Evolutionary conservation across 345 rosid genomes (phyloP).

Genomic region (Eutrema yunnanense): DNA sequence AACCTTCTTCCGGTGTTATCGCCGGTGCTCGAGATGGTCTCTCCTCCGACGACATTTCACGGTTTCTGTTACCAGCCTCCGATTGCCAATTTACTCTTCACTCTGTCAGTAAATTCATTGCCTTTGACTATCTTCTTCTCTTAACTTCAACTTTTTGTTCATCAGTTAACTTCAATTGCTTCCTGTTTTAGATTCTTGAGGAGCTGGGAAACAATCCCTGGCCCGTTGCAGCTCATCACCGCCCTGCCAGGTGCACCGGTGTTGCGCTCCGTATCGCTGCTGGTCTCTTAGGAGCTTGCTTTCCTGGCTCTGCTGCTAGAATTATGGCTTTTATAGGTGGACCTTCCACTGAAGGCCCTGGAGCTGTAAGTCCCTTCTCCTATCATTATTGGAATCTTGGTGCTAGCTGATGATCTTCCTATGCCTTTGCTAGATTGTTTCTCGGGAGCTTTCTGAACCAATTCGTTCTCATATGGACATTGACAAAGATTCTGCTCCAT

Average conservation of each 20-base stretch:
- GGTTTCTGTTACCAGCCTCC: conserved; percentile 82
- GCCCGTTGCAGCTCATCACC: conserved; percentile 65
- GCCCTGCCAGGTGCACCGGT: conserved; percentile 81
- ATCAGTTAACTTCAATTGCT: background rate
- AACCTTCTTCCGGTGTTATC: conserved; percentile 72
- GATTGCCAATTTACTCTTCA: conserved; percentile 82
- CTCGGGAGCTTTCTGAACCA: conserved; percentile 77
- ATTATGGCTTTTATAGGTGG: conserved; percentile 97
- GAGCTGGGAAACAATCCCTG: conserved; percentile 88
- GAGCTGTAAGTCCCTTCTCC: conserved; percentile 52
- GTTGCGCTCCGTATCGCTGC: conserved; percentile 91
- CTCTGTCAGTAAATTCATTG: conserved; percentile 37
- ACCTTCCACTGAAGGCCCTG: conserved; percentile 83
- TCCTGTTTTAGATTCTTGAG: conserved; percentile 51
- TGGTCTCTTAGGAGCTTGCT: conserved; percentile 79
- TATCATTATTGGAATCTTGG: background rate
- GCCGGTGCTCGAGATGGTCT: conserved; percentile 88
- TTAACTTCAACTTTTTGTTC: background rate
- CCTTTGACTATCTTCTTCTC: background rate
- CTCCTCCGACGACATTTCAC: conserved; percentile 76
- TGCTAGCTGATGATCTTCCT: background rate
- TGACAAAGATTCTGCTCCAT: conserved; percentile 77
- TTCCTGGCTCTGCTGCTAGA: conserved; percentile 94
- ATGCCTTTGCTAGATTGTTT: conserved; percentile 58
- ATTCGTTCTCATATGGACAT: conserved; percentile 96